A percentile compares a stretch with the other conserved stretches of the same genome.
Evolutionary conservation across 345 rosid species (phyloP).

Genomic region (Dipteronia dyeriana): DNA sequence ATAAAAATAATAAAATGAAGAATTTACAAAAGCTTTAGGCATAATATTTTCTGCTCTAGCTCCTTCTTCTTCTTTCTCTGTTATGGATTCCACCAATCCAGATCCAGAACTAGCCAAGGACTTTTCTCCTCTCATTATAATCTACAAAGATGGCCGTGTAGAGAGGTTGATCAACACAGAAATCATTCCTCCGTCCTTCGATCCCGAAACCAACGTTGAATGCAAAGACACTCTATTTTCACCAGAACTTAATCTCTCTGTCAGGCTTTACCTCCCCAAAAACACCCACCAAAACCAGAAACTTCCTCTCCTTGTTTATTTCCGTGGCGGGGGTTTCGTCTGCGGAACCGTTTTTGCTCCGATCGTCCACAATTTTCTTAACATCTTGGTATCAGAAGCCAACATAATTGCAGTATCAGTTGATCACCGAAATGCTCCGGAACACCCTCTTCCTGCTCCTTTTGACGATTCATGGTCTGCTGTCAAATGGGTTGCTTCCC

Average conservation of each 20-base stretch:
- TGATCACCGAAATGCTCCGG: conserved; percentile 35
- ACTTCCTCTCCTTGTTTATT: conserved; percentile 42
- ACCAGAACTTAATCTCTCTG: conserved; percentile 12
- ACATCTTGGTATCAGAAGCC: conserved; percentile 26
- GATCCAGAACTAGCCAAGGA: conserved; percentile 35
- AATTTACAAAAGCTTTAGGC: not conserved
- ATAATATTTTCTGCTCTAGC: not conserved
- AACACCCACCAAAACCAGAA: conserved; percentile 21
- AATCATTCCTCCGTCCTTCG: conserved; percentile 38
- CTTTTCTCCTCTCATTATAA: conserved; percentile 29
- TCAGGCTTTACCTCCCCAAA: conserved; percentile 42
- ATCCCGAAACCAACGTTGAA: conserved; percentile 40
- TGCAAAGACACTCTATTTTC: conserved; percentile 44
- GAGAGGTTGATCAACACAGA: conserved; percentile 39
- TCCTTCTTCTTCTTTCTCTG: not conserved
- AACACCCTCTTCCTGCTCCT: conserved; percentile 32
- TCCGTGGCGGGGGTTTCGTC: conserved; percentile 41
- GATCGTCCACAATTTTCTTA: conserved; percentile 34
- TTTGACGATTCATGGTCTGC: conserved; percentile 22
- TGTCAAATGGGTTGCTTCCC: conserved; percentile 34
- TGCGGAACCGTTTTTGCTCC: conserved; percentile 21
- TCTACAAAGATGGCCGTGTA: conserved; percentile 56
- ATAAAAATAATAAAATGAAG: not conserved
- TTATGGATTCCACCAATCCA: conserved; percentile 22
- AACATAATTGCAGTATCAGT: conserved; percentile 30